Conservation (phyloP, 371 early-diverging fungal species). For the Mucor indicus region DNA sequence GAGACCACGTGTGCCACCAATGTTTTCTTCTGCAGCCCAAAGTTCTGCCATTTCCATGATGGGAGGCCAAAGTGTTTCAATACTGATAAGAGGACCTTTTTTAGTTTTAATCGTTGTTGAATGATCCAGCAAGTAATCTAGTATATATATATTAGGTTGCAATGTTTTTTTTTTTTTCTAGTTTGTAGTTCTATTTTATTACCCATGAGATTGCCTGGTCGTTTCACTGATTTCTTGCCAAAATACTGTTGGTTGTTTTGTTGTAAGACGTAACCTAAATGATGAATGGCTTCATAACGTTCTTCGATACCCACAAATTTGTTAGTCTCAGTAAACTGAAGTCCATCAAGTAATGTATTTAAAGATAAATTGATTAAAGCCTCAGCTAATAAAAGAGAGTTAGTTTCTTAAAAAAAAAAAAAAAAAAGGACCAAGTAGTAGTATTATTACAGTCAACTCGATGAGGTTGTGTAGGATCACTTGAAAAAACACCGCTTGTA, state of each 20-base stretch:
- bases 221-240: conserved; percentile 43
- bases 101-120: conserved; percentile 40
- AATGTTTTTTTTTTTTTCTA: background rate
- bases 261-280: conserved; percentile 56
- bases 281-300: conserved; percentile 65
- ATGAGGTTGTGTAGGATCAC: conserved; percentile 56
- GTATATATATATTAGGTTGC: too few species aligned
- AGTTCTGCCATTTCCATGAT: conserved; percentile 55
- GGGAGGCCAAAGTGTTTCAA: conserved; percentile 79
- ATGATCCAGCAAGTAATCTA: conserved; percentile 42
- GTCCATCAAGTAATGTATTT: conserved; percentile 55
- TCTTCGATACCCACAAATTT: conserved; percentile 78
- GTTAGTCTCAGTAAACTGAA: conserved; percentile 75
- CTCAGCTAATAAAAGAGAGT: too few species aligned
- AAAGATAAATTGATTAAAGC: conserved; percentile 56
- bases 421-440: too few species aligned
- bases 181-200: too few species aligned
- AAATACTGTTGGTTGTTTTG: conserved; percentile 47
- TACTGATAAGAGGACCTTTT: conserved; percentile 48
- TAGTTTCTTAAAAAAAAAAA: too few species aligned
- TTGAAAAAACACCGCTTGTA: conserved; percentile 73
- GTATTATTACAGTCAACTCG: conserved; percentile 81
- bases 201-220: conserved; percentile 87
- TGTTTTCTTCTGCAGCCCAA: conserved; percentile 45
- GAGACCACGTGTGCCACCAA: conserved; percentile 49